Conservation (phyloP, 495 filamentous ascomycete genomes). For the Trichocladium uniseriatum region DNA sequence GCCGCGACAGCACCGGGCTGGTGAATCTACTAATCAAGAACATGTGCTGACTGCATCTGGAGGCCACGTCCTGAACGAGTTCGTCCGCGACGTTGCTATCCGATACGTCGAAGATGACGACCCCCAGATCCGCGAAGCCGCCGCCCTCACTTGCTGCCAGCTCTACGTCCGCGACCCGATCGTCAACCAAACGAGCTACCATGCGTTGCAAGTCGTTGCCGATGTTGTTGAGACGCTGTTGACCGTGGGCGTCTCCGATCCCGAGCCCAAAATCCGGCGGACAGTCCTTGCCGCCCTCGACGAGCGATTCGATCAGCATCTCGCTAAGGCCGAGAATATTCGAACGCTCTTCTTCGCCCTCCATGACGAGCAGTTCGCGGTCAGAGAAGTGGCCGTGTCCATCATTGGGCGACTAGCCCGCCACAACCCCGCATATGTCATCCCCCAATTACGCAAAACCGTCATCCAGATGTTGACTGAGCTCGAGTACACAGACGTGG, state of each 20-base stretch:
- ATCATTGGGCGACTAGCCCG: constrained; percentile 90
- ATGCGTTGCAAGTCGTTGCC: constrained; percentile 91
- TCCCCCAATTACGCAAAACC: constrained; percentile 85
- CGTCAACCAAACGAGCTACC: constrained; percentile 91
- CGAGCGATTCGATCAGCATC: constrained; percentile 85
- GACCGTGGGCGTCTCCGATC: constrained; percentile 87
- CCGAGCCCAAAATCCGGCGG: constrained; percentile 75
- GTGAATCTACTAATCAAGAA: background rate
- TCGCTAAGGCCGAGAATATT: constrained; percentile 93
- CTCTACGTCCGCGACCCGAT: constrained; percentile 94
- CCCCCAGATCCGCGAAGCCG: constrained; percentile 84
- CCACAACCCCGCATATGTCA: constrained; percentile 93
- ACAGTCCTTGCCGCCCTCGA: constrained; percentile 85
- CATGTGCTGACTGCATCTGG: constrained; percentile 14
- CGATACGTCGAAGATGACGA: constrained; percentile 96
- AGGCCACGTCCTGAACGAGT: constrained; percentile 93
- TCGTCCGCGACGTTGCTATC: constrained; percentile 95
- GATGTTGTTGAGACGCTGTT: constrained; percentile 95
- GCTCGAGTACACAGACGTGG: constrained; percentile 87
- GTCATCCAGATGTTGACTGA: constrained; percentile 94
- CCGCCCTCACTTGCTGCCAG: constrained; percentile 94
- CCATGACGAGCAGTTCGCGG: constrained; percentile 88
- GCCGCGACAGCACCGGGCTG: background rate
- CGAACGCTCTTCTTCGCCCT: constrained; percentile 89
- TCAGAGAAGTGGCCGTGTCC: constrained; percentile 86